These are phyloP conservation scores for Leucogyrophana mollusca DNA, from an alignment of 768 basidiomycete genomes.

Conservation along the genomic window DNA sequence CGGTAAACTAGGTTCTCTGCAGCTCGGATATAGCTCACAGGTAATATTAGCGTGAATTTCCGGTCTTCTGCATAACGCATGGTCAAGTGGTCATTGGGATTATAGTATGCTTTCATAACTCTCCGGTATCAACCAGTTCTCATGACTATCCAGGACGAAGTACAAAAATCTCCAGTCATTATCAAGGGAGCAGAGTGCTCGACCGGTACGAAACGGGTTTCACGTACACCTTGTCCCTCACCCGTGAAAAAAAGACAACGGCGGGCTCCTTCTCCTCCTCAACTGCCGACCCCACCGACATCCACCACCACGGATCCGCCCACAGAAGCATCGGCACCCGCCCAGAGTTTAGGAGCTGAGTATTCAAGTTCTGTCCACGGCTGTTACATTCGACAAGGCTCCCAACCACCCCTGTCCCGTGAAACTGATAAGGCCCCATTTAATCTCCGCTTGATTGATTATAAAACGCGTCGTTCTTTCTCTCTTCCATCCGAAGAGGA, in stretches of 20 bases:
- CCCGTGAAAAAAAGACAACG: constrained; percentile 28
- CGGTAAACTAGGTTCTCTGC: constrained; percentile 38
- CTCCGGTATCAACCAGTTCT: background rate
- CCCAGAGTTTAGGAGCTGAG: too few relatives aligned
- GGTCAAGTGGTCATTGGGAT: constrained; percentile 67
- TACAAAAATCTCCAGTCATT: constrained; percentile 25
- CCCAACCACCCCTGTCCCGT: too few relatives aligned
- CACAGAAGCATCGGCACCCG: background rate
- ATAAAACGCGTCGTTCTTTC: constrained; percentile 59
- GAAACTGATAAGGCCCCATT: constrained; percentile 5
- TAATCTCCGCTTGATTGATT: constrained; percentile 55
- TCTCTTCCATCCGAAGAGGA: constrained; percentile 59
- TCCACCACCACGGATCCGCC: background rate
- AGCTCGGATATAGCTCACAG: background rate
- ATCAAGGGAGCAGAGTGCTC: constrained; percentile 1
- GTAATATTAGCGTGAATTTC: constrained; percentile 67
- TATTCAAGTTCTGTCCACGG: too few relatives aligned
- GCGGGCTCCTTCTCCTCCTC: constrained; percentile 13
- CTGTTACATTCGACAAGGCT: too few relatives aligned
- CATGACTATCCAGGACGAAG: constrained; percentile 48
- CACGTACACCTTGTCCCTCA: constrained; percentile 18
- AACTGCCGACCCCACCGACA: constrained; percentile 11
- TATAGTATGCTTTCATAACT: constrained; percentile 48
- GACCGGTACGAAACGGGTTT: constrained; percentile 11
- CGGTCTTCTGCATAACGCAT: constrained; percentile 75